Percentiles rank a stretch among this genome's conserved stretches.
Evolutionary conservation across 345 rosid genomes (phyloP).

Genomic region (Mallotus nudiflorus): DNA sequence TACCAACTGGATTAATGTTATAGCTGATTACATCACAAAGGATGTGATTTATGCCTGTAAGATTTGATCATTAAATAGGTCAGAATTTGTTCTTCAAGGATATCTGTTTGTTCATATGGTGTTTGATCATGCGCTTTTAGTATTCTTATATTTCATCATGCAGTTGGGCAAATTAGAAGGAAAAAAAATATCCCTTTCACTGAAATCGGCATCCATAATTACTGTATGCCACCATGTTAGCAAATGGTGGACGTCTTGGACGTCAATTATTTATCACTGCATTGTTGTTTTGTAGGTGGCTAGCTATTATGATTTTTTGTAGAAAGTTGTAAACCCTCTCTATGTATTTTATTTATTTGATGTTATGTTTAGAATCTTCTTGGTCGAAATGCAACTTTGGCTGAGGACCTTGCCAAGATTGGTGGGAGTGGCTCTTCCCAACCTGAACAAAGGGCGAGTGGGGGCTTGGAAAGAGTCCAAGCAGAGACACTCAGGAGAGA

Average conservation of each 20-base stretch:
- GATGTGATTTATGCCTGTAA: neutral
- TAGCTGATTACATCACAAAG: neutral
- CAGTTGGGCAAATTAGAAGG: neutral
- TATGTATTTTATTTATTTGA: neutral
- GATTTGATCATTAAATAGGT: neutral
- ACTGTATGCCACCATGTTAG: neutral
- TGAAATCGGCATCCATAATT: neutral
- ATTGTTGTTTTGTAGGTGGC: neutral
- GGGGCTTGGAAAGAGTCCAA: constrained; percentile 67
- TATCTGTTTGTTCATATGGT: neutral
- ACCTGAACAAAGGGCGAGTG: constrained; percentile 48
- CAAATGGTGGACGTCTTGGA: neutral
- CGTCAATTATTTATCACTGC: neutral
- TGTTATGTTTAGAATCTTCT: constrained; percentile 57
- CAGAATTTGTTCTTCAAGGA: neutral
- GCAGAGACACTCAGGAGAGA: constrained; percentile 71
- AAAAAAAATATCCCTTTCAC: neutral
- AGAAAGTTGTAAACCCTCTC: neutral
- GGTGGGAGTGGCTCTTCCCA: constrained; percentile 60
- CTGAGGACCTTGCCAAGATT: constrained; percentile 73
- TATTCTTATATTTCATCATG: neutral
- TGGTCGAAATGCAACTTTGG: constrained; percentile 79
- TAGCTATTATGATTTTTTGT: neutral
- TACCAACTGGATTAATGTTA: neutral
- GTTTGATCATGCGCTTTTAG: neutral